Base-by-base conservation (phyloP, 208 protist species). In the Acanthamoeba triangularis region DNA sequence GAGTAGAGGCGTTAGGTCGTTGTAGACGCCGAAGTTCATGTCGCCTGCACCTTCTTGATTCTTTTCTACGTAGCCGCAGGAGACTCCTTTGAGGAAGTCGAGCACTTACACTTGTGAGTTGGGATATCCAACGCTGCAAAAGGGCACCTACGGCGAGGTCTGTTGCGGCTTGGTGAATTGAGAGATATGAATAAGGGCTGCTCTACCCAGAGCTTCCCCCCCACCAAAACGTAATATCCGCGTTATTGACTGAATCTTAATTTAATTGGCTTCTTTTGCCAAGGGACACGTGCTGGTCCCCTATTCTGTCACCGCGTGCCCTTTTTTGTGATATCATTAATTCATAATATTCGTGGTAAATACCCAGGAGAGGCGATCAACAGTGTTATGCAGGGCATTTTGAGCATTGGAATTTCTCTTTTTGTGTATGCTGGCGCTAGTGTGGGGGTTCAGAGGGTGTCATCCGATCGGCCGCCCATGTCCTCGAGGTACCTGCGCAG, bases 401-500 rank as follows among this genome's bases (percentile, higher is more conserved):
- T 47, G 44, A 67, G 28, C 61, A 25, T 67, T 20, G 7, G 0
- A 8, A n/a, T 67, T 20, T 30, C 18, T 20, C 18, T 30, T n/a
- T 20, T 67, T 20, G 10, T 67, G 59, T 20, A 8, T 30, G 0
- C 33, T 5, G 23, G 30, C 20, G 1, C 4, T 3, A 13, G 61
- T 20, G 28, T 0, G 28, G 61, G 25, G 61, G 61, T n/a, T 37
- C 65, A 74, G 41, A 49, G 41, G 47, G 41, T 52, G 14, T 84
- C 74, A 14, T 84, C 74, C 1, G 44, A 14, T 54, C 74, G 74
- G 20, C 74, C 30, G 41, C 74, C 44, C 20, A 84, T 84, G 25
- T 84, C 74, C 37, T 84, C 74, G 37, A 84, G 74, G 44, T 84
- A 84, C 74, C 37, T 14, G n/a, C 74, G 74, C 18, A 84, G 74